Conservation (phyloP, 2,329 filamentous ascomycete genomes). For the Calcarisporium arbuscula region DNA sequence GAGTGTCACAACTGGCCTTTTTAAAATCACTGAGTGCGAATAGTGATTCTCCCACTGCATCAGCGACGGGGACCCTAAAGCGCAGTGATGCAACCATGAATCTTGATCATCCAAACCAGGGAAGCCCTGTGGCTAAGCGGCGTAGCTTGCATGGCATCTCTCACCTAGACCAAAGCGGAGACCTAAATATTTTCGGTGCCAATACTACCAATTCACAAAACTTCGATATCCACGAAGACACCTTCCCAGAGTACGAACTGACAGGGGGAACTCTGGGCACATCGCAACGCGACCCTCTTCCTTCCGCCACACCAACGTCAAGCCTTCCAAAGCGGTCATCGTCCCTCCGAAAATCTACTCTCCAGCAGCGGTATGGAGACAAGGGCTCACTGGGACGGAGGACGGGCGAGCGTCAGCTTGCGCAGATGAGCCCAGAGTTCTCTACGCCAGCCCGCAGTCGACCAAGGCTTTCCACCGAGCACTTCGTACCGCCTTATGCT, state of each 20-base stretch:
- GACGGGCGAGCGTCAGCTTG: constrained; percentile 49
- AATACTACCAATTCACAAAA: constrained; percentile 32
- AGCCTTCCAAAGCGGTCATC: constrained; percentile 63
- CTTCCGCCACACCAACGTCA: constrained; percentile 40
- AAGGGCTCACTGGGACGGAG: constrained; percentile 58
- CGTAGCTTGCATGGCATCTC: constrained; percentile 76
- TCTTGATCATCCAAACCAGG: constrained; percentile 68
- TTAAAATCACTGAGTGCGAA: constrained; percentile 45
- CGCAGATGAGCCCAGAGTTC: constrained; percentile 45
- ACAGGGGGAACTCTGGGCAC: constrained; percentile 26
- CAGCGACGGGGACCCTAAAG: constrained; percentile 73
- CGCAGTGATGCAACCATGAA: constrained; percentile 87
- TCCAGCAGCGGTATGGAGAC: constrained; percentile 75
- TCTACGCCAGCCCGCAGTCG: constrained; percentile 55
- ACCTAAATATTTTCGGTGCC: constrained; percentile 73
- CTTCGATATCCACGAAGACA: constrained; percentile 49
- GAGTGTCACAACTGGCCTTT: constrained; percentile 43
- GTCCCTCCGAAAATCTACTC: constrained; percentile 76
- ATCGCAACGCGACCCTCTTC: constrained; percentile 31
- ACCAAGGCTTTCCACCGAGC: constrained; percentile 72
- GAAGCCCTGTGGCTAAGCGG: constrained; percentile 85
- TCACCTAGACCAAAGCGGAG: constrained; percentile 47
- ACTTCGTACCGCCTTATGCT: constrained; percentile 60
- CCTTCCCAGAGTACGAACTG: constrained; percentile 46
- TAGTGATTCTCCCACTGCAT: constrained; percentile 22